Evolutionary conservation across 192 early-diverging fungal genomes (phyloP).

Genomic region (Mortierella antarctica): DNA sequence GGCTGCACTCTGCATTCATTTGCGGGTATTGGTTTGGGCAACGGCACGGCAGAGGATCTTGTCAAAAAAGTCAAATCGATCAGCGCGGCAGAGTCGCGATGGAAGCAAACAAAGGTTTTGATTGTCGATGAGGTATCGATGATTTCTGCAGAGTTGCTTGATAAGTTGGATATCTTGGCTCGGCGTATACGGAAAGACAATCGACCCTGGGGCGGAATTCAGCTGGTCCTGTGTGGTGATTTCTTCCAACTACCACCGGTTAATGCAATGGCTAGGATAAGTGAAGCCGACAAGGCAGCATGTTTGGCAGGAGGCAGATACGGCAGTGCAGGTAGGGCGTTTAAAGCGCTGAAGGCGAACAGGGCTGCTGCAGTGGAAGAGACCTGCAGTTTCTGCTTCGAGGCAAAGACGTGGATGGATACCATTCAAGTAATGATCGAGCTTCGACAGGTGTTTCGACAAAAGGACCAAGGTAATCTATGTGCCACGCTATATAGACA

Average conservation of each 20-base stretch:
- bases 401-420: conserved; percentile 65
- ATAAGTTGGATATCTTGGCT: conserved; percentile 76
- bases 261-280: too few relatives aligned
- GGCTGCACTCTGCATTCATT: conserved; percentile 70
- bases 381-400: conserved; percentile 66
- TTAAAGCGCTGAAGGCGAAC: too few relatives aligned
- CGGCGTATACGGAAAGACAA: conserved; percentile 39
- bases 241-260: conserved; percentile 89
- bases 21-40: conserved; percentile 73
- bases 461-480: conserved; percentile 70
- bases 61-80: conserved; percentile 18
- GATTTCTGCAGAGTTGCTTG: conserved; percentile 77
- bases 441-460: conserved; percentile 83
- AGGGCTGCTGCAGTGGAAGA: too few relatives aligned
- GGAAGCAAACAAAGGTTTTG: conserved; percentile 70
- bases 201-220: conserved; percentile 81
- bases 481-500: too few relatives aligned
- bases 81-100: conserved; percentile 59
- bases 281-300: too few relatives aligned
- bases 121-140: conserved; percentile 87
- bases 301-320: too few relatives aligned
- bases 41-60: conserved; percentile 29
- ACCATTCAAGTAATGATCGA: conserved; percentile 65
- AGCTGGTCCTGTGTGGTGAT: conserved; percentile 74
- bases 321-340: too few relatives aligned